Evolutionary conservation across 805 yeast species (phyloP), one percentile per base, ranked within the genome.

Genomic region (Wickerhamomyces xylosicus): DNA sequence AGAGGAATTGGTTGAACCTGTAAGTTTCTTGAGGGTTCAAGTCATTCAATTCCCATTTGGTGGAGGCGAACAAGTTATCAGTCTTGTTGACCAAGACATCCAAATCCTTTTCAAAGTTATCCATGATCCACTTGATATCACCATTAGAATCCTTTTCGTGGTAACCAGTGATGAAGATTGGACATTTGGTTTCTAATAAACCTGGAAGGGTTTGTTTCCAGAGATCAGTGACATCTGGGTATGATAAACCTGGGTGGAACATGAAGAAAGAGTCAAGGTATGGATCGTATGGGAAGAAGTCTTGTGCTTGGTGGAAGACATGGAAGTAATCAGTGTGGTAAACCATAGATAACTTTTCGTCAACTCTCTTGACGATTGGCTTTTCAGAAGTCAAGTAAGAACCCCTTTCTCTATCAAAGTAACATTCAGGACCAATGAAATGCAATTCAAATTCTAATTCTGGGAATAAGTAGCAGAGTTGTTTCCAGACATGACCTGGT

Each of bases 261-360:
- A 85, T 69, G 72, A 86, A 87, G 62, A 92, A 92, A 20, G 77
- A 76, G 58, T 92, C 98, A 57, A 85, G 72, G 61, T 90, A 92
- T 34, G 99, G 98, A 59, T 92, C 98, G 59, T 89, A 92, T 5
- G 98, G 98, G 78, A 86, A 85, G 59, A 92, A 85, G 62, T 90
- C 97, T 52, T 89, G 92, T 36, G 85, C 79, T 52, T 87, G 87
- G 62, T 92, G 95, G 44, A 83, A 69, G 31, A 83, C 90, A 56
- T 87, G 86, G 77, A 92, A 92, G 61, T 81, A 89, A 52, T 85
- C 83, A 1, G 97, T 86, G 61, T 89, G 95, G 63, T 82, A 81
- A 41, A 81, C 74, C 48, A 89, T 70, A 20, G 83, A 68, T 51
- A 92, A 59, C 38, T 79, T 77, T 37, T 75, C 79, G 59, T 85